Evolutionary conservation across 2,329 filamentous ascomycete species (phyloP).

Genomic region (Sporothrix pseudoabietina): DNA sequence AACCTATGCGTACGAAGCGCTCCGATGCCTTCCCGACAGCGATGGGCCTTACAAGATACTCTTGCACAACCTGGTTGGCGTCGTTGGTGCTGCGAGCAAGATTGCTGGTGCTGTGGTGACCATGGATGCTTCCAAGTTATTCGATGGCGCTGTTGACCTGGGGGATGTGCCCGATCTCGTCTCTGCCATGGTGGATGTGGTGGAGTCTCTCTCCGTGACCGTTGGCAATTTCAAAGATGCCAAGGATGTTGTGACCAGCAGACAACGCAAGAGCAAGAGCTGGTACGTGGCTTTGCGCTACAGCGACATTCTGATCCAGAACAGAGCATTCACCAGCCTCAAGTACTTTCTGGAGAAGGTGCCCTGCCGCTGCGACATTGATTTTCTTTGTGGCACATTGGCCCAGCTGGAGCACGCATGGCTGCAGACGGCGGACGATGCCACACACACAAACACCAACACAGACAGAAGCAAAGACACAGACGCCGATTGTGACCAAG

Average conservation of each 20-base stretch:
- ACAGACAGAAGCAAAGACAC: background rate
- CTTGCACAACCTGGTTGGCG: background rate
- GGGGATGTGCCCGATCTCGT: background rate
- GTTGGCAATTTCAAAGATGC: background rate
- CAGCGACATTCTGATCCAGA: background rate
- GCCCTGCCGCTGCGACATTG: background rate
- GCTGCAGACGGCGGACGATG: background rate
- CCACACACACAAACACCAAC: background rate
- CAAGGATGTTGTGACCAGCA: background rate
- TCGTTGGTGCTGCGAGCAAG: background rate
- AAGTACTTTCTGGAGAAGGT: background rate
- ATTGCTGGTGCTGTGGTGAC: background rate
- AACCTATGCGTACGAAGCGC: slow-evolving; percentile 11
- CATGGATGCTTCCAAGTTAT: background rate
- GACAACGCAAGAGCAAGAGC: background rate
- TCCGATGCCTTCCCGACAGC: background rate
- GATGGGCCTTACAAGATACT: slow-evolving; percentile 2
- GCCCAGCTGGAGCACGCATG: slow-evolving; percentile 7
- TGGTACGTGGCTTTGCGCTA: slow-evolving; percentile 14
- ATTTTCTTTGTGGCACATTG: slow-evolving; percentile 11
- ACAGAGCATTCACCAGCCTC: background rate
- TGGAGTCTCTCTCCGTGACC: background rate
- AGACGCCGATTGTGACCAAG: background rate
- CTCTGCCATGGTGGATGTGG: background rate
- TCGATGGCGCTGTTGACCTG: background rate